Percentiles rank a stretch among this genome's conserved stretches.
Conservation (phyloP, 345 rosid species). For the Camelina sativa region DNA sequence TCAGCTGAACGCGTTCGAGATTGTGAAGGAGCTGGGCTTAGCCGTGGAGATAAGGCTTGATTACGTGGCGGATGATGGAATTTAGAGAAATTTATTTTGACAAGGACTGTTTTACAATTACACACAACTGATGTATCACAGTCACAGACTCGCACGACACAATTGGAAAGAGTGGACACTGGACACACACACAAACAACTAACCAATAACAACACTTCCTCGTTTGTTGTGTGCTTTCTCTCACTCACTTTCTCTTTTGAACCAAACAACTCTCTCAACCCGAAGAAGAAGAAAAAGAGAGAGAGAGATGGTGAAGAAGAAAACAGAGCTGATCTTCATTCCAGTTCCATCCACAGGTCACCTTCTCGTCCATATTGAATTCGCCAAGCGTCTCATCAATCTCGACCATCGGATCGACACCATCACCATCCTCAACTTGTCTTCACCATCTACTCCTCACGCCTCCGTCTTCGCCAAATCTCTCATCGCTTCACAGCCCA, state of each 20-base stretch:
- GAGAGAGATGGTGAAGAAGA: constrained; percentile 20
- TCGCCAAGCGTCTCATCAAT: constrained; percentile 52
- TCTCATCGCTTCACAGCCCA: constrained; percentile 41
- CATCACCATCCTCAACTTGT: constrained; percentile 35
- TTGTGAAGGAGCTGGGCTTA: constrained; percentile 51
- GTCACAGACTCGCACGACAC: not conserved
- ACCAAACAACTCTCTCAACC: not conserved
- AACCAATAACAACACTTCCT: not conserved
- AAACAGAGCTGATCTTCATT: constrained; percentile 41
- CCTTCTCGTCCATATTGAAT: constrained; percentile 53
- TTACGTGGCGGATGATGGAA: constrained; percentile 43
- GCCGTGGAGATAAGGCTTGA: constrained; percentile 57
- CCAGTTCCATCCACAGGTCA: constrained; percentile 54
- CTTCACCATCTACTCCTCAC: constrained; percentile 34
- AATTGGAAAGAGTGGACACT: too few relatives aligned
- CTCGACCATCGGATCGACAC: constrained; percentile 47
- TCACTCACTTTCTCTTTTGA: not conserved
- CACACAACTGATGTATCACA: not conserved
- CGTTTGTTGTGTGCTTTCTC: not conserved
- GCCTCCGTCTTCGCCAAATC: constrained; percentile 43
- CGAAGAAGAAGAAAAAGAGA: not conserved
- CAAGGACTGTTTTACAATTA: not conserved
- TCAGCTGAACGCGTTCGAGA: constrained; percentile 53
- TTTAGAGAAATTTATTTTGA: not conserved
- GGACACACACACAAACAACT: not conserved